Base-by-base conservation (phyloP, 768 basidiomycete species). In the Galerina marginata region DNA sequence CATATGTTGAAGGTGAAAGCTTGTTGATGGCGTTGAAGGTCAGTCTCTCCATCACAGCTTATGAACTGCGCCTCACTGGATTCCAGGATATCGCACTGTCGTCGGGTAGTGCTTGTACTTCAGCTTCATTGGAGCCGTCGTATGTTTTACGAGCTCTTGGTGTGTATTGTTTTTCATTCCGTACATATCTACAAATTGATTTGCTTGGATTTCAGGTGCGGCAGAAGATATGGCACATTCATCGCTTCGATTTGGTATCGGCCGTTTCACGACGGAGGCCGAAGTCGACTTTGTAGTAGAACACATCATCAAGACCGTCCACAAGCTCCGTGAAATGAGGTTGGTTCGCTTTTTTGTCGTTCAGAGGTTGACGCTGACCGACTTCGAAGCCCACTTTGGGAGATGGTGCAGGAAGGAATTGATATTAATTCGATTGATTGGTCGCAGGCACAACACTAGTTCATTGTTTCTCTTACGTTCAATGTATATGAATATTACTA, bases 161-260 rank as follows among this genome's bases (percentile, higher is more conserved):
- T 88, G 69, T 55, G 80, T 60, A 42, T 25, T 26, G 23, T 37
- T 36, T 52, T 47, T 5, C 33, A 42, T 36, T 36, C 33, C 40
- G 9, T 20, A 55, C 6, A 23, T 49, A 45, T 16, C n/a, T 36
- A 40, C 26, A 54, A 3, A 47, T 29, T 63, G 4, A 58, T 11
- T 10, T 42, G 12, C 56, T 65, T 16, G 54, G n/a, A 25, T 64
- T 43, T 14, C 64, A 90, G 92, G 93, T 66, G 94, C 96, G 38
- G 95, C 95, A 26, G 97, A 99, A 72, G 97, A 99, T 69, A 97
- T 98, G 95, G 97, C 97, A 0, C 97, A 99, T 72, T 97, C 95
- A 15, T 96, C 95, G 15, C 83, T 99, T 56, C 91, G 97, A 25
- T 99, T 99, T 74, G 97, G 97, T 47, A 91, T 99, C 61, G 97